These are phyloP conservation scores for Lactarius deliciosus DNA, from an alignment of 768 basidiomycete species.

Conservation along the genomic window DNA sequence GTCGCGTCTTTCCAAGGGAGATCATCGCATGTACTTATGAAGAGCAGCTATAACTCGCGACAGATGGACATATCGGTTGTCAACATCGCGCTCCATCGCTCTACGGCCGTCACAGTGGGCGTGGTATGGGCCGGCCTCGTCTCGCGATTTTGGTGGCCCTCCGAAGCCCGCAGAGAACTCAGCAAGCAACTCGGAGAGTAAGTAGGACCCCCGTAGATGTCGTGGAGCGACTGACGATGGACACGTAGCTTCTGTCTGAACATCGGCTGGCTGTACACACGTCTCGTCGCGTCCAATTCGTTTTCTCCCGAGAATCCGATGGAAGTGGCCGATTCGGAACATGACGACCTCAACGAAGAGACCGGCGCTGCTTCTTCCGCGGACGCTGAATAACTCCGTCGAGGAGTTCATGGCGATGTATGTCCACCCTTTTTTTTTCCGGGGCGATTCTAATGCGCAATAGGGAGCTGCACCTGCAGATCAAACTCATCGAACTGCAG, in stretches of 20 bases:
- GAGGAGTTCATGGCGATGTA: constrained; percentile 93
- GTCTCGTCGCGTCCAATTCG: constrained; percentile 85
- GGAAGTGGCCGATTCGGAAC: constrained; percentile 31
- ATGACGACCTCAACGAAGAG: constrained; percentile 30
- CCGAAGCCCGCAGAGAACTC: constrained; percentile 87
- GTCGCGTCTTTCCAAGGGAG: constrained; percentile 17
- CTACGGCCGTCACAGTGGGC: constrained; percentile 77
- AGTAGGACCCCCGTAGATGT: neutral
- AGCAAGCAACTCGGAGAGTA: constrained; percentile 86
- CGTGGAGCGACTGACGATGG: constrained; percentile 10
- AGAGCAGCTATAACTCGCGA: constrained; percentile 74
- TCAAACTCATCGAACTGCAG: constrained; percentile 84
- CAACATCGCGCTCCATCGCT: constrained; percentile 74
- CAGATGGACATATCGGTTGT: constrained; percentile 60
- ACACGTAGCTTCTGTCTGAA: constrained; percentile 80
- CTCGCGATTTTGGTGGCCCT: constrained; percentile 93
- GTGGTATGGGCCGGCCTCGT: constrained; percentile 89
- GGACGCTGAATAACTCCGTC: constrained; percentile 59
- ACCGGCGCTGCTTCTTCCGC: constrained; percentile 37
- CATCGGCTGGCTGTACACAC: constrained; percentile 92
- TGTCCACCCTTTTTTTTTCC: constrained; percentile 30
- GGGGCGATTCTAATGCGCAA: neutral
- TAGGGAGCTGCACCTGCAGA: constrained; percentile 95
- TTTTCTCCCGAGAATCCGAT: constrained; percentile 51
- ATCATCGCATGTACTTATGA: constrained; percentile 26